A percentile compares a stretch with the other conserved stretches of the same genome.
phyloP scores from a whole-genome alignment of 139 green algal genomes.

The Ostreobium quekettii region DNA sequence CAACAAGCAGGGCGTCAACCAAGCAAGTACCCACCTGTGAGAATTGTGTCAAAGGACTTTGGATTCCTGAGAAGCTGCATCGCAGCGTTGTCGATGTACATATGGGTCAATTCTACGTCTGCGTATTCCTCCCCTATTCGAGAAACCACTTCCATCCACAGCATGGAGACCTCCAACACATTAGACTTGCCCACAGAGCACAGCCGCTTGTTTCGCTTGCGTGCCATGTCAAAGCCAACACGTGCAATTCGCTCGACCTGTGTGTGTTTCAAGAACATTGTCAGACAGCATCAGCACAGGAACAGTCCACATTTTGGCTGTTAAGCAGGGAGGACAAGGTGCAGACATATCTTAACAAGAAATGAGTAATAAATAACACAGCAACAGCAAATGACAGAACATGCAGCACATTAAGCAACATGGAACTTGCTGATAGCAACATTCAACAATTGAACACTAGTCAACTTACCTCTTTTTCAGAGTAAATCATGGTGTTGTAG shows the following conservation, averaged over 20 bases:
- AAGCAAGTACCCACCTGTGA: slow-evolving; percentile 58
- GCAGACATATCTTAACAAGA: no score
- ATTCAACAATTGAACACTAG: no score
- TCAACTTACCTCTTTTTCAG: slow-evolving; percentile 55
- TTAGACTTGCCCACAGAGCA: slow-evolving; percentile 96
- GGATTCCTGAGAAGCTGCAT: slow-evolving; percentile 97
- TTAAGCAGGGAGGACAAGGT: no score
- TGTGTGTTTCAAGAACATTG: no score
- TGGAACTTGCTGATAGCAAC: no score
- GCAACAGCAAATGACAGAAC: no score
- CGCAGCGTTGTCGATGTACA: slow-evolving; percentile 99
- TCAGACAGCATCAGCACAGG: no score
- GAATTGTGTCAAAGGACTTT: slow-evolving; percentile 91
- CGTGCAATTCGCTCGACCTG: slow-evolving; percentile 92
- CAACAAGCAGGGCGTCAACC: no score
- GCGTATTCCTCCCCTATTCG: slow-evolving; percentile 74
- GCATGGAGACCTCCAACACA: slow-evolving; percentile 86
- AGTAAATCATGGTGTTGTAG: slow-evolving; percentile 98
- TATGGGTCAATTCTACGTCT: slow-evolving; percentile 95
- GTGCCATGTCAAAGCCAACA: slow-evolving; percentile 87
- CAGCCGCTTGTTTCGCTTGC: slow-evolving; percentile 67
- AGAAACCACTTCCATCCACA: slow-evolving; percentile 87
- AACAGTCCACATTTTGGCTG: no score
- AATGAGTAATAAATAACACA: no score
- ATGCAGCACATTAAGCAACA: no score